Conservation (phyloP, 176 grass and related monocot genomes). For the Rhynchospora pubera region DNA sequence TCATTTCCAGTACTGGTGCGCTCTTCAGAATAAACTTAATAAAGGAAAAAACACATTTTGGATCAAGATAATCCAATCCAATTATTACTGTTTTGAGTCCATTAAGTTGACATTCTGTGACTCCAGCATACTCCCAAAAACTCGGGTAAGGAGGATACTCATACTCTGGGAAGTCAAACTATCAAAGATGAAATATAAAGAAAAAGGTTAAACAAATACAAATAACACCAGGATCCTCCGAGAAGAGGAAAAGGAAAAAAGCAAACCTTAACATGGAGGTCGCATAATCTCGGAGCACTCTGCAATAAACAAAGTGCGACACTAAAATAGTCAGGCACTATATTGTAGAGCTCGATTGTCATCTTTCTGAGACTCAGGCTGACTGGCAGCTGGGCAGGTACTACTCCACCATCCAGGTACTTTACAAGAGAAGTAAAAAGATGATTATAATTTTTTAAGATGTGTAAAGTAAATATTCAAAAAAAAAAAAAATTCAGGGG, state of each 20-base stretch:
- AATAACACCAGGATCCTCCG: background rate
- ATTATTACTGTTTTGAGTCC: background rate
- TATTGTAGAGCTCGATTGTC: background rate
- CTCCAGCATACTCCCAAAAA: background rate
- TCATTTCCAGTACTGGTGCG: no score
- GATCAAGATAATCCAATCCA: background rate
- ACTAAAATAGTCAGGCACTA: background rate
- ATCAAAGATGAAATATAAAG: background rate
- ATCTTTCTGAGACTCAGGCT: background rate
- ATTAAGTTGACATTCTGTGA: background rate
- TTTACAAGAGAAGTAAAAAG: no score
- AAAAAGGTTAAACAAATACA: background rate
- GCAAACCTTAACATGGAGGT: background rate
- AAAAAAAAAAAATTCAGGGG: no score
- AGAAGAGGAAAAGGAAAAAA: background rate
- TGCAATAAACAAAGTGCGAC: background rate
- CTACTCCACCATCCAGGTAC: background rate
- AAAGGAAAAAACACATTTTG: background rate
- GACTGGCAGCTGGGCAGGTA: background rate
- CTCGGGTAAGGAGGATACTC: background rate
- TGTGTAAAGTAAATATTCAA: no score
- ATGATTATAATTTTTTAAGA: no score
- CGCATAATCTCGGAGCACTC: background rate
- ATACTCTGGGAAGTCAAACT: background rate
- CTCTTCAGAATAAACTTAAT: no score